Percentiles rank a stretch among this genome's conserved stretches.
Conservation (phyloP, 148 eudicot genomes). For the Heliosperma pusillum region DNA sequence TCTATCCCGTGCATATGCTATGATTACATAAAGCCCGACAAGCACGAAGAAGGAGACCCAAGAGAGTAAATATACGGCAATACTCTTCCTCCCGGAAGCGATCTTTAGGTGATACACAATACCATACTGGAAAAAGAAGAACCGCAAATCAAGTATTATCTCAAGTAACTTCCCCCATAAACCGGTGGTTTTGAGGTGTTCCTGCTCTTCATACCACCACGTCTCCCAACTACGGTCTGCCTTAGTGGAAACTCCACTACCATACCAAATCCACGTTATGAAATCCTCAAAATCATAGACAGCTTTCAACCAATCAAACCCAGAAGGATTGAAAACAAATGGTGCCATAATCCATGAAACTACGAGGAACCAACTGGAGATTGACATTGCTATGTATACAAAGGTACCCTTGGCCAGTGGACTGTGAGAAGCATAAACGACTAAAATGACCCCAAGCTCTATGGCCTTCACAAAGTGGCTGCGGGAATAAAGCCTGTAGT, state of each 20-base stretch:
- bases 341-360: constrained; percentile 89
- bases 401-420: constrained; percentile 57
- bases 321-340: constrained; percentile 92
- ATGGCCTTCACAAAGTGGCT: constrained; percentile 93
- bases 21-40: constrained; percentile 51
- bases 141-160: constrained; percentile 75
- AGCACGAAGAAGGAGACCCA: constrained; percentile 63
- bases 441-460: constrained; percentile 80
- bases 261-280: constrained; percentile 75
- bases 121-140: constrained; percentile 96
- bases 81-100: constrained; percentile 37
- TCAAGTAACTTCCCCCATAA: constrained; percentile 91
- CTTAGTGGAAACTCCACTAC: constrained; percentile 60
- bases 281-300: constrained; percentile 86
- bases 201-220: constrained; percentile 98
- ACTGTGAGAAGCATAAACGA: constrained; percentile 75
- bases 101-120: constrained; percentile 74
- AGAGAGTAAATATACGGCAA: constrained; percentile 77
- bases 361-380: constrained; percentile 87
- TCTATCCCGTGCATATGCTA: constrained; percentile 66
- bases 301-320: constrained; percentile 93
- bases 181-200: constrained; percentile 80
- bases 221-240: constrained; percentile 95
- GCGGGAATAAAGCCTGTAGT: constrained; percentile 77
- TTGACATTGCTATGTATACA: constrained; percentile 68